phyloP scores from a whole-genome alignment of 2,329 filamentous ascomycete species.

The Rhynchosporium agropyri region DNA sequence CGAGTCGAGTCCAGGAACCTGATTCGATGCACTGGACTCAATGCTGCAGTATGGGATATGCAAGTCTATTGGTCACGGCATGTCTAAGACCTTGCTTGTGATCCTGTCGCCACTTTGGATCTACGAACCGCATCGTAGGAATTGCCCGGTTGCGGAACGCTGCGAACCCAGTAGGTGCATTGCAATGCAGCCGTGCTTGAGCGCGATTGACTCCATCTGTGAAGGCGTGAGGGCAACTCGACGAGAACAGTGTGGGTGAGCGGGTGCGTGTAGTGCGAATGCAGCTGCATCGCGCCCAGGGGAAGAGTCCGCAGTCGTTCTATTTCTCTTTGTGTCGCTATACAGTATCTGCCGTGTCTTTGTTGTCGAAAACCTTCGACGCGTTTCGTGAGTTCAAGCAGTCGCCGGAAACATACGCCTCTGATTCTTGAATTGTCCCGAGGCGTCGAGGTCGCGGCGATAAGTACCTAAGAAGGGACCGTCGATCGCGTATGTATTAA shows the following conservation, averaged over 20 bases:
- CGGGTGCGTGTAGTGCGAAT: constrained; percentile 1
- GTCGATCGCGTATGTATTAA: constrained; percentile 14
- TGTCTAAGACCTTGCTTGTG: constrained; percentile 27
- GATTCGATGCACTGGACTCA: constrained; percentile 15
- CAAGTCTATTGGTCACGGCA: constrained; percentile 24
- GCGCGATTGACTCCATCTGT: constrained; percentile 20
- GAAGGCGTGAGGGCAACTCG: constrained; percentile 12
- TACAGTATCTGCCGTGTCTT: constrained; percentile 14
- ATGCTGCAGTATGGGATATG: constrained; percentile 19
- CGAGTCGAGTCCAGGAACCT: background rate
- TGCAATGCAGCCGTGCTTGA: constrained; percentile 20
- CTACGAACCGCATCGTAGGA: constrained; percentile 4
- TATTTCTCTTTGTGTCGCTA: constrained; percentile 16
- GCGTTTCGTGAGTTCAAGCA: constrained; percentile 26
- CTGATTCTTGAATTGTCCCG: constrained; percentile 9
- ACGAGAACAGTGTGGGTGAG: background rate
- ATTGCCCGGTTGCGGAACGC: constrained; percentile 12
- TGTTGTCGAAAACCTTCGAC: constrained; percentile 26
- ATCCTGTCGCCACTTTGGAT: constrained; percentile 23
- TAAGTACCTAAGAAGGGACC: constrained; percentile 2
- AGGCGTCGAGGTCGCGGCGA: constrained; percentile 12
- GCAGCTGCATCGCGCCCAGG: constrained; percentile 6
- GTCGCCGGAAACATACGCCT: constrained; percentile 19
- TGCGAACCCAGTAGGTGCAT: too few relatives aligned
- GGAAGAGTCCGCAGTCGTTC: constrained; percentile 3